A percentile compares a stretch with the other conserved stretches of the same genome.
Evolutionary conservation across 2,329 filamentous ascomycete species (phyloP).

Genomic region (Chrysosphaeria jannelii): DNA sequence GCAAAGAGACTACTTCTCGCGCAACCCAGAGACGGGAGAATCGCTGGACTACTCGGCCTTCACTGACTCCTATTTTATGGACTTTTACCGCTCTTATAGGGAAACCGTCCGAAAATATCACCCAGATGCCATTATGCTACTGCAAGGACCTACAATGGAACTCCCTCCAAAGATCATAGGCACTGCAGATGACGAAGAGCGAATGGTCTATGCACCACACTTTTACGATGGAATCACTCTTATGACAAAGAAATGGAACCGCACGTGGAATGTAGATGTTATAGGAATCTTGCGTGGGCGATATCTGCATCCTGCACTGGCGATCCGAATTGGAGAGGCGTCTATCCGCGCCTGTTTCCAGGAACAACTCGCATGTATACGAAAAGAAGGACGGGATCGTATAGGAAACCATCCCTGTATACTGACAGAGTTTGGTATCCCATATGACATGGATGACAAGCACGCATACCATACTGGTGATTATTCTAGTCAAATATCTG

Average conservation of each 20-base stretch:
- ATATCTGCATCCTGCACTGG: conserved; percentile 70
- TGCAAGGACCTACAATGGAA: conserved; percentile 77
- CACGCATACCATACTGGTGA: conserved; percentile 86
- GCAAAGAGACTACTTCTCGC: conserved; percentile 65
- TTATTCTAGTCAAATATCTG: conserved; percentile 71
- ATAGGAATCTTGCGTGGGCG: conserved; percentile 70
- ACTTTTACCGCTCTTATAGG: conserved; percentile 49
- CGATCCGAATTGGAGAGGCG: conserved; percentile 71
- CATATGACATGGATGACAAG: conserved; percentile 96
- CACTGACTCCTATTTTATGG: conserved; percentile 75
- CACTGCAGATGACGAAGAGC: conserved; percentile 63
- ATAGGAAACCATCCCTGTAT: conserved; percentile 73
- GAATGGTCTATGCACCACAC: conserved; percentile 78
- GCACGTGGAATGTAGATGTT: conserved; percentile 88
- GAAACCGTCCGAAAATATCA: conserved; percentile 48
- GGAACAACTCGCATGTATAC: conserved; percentile 59
- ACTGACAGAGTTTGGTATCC: conserved; percentile 87
- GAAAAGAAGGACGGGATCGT: conserved; percentile 62
- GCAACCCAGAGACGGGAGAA: conserved; percentile 43
- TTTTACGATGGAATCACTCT: conserved; percentile 93
- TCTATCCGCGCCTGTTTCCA: conserved; percentile 83
- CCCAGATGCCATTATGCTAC: conserved; percentile 57
- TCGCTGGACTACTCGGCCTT: conserved; percentile 57
- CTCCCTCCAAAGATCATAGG: conserved; percentile 70
- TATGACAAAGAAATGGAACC: conserved; percentile 97